Conservation (phyloP, 176 grass and related monocot genomes). For the Areca catechu region DNA sequence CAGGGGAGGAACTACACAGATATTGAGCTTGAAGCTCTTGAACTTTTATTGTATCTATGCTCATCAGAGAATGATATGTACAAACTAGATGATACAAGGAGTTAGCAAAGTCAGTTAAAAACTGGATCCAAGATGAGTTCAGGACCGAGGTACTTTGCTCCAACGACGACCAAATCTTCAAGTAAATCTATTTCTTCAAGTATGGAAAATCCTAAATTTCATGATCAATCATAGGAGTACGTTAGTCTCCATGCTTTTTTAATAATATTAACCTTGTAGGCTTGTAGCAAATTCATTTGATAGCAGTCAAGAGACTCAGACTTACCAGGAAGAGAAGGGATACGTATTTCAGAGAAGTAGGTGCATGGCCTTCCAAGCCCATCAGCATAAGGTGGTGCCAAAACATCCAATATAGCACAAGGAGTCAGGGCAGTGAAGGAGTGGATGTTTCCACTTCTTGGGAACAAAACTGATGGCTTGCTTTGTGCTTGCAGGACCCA, state of each 20-base stretch:
- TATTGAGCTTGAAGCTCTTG: no score
- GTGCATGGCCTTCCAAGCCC: slow-evolving; percentile 13
- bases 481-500: neutral
- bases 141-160: slow-evolving; percentile 15
- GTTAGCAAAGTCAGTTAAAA: no score
- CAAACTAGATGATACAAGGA: no score
- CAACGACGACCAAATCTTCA: slow-evolving; percentile 7
- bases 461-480: slow-evolving; percentile 14
- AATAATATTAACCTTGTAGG: neutral
- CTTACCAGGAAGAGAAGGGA: slow-evolving; percentile 14
- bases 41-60: no score
- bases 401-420: slow-evolving; percentile 19
- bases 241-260: neutral
- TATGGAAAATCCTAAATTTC: slow-evolving; percentile 7
- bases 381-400: slow-evolving; percentile 20
- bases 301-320: no score
- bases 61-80: no score
- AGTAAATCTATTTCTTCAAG: slow-evolving; percentile 4
- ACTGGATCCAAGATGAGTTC: slow-evolving; percentile 4
- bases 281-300: neutral
- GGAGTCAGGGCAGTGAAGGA: slow-evolving; percentile 16
- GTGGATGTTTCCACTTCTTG: slow-evolving; percentile 17
- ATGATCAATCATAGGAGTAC: neutral
- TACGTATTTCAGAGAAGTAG: slow-evolving; percentile 6
- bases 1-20: no score